Evolutionary conservation across 179 eudicot genomes (phyloP), one percentile per base, ranked within the genome.

Genomic region (Drosera spatulata): DNA sequence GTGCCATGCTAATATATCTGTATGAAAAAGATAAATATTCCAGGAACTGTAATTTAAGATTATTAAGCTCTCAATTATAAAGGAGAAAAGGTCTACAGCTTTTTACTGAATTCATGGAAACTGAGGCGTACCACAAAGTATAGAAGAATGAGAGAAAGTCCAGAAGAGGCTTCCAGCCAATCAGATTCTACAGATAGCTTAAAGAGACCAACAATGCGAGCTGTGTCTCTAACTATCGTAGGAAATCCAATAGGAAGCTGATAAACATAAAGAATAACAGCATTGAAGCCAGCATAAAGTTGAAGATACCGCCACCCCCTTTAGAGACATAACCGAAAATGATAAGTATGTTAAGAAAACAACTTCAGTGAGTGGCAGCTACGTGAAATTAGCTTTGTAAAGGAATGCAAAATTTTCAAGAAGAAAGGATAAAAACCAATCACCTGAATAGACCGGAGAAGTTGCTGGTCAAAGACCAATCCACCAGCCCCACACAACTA

Each of bases 401-500:
- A 50, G 47, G 39, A 50, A 13, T 38, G 47, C 10, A 5, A 53
- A 15, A 40, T 39, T 44, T 9, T 10, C 50, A 22, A 44, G 41
- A 15, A 62, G 42, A 53, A 57, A 44, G 51, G 33, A 41, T 33
- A 14, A 49, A 58, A 47, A 61, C 63, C 54, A 71, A 39, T 49
- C 67, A 93, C 99, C 96, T 84, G 81, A 89, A 88, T 71, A 93
- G 82, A 66, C 99, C 97, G 45, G 83, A 80, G 70, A 84, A 90
- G 77, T 94, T 94, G 90, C 96, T 94, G n/a, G 99, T 94, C 70
- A 94, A 68, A 56, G 99, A 94, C 99, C 97, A 94, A 72, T 94
- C 88, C 47, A 94, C 97, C 60, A 94, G 88, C 53, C 97, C 91
- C 47, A 94, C 71, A 64, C 99, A 94, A 85, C 97, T 86, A 80